Evolutionary conservation across 495 filamentous ascomycete genomes (phyloP).

Genomic region (Hypoxylon lienhwacheense): DNA sequence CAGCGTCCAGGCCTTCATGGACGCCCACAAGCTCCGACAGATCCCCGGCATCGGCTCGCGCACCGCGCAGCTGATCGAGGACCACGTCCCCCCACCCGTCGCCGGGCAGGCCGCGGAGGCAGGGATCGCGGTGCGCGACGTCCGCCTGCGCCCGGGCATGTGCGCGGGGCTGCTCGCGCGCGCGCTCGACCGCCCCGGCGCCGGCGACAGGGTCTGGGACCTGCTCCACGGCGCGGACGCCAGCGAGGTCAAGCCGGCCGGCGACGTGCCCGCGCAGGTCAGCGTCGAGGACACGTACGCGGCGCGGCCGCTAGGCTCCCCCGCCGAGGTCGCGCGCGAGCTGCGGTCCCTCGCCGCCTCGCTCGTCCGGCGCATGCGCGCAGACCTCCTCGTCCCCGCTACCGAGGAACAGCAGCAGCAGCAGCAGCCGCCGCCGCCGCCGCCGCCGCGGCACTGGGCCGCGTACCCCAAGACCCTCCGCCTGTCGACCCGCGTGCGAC

Average conservation of each 20-base stretch:
- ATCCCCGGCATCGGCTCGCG: conserved; percentile 86
- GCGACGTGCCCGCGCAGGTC: conserved; percentile 80
- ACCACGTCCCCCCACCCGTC: conserved; percentile 68
- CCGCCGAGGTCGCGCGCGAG: conserved; percentile 61
- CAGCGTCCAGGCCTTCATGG: conserved; percentile 67
- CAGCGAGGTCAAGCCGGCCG: conserved; percentile 68
- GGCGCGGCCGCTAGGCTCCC: conserved; percentile 56
- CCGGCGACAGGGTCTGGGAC: conserved; percentile 62
- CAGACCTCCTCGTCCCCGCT: conserved; percentile 70
- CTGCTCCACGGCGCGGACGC: conserved; percentile 65
- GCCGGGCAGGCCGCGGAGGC: conserved; percentile 67
- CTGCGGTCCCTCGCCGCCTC: conserved; percentile 65
- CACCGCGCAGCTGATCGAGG: conserved; percentile 68
- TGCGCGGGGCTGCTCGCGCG: conserved; percentile 61
- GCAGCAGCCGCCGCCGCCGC: conserved; percentile 1
- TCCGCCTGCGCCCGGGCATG: conserved; percentile 63
- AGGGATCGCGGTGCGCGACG: conserved; percentile 66
- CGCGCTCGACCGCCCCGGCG: conserved; percentile 68
- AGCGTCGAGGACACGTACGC: conserved; percentile 91
- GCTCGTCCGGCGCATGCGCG: conserved; percentile 74
- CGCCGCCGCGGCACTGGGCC: conserved; percentile 39
- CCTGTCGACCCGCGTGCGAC: conserved; percentile 71
- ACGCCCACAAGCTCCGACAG: conserved; percentile 73
- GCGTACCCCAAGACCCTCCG: conserved; percentile 64
- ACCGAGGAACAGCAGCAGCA: no score